Conservation (phyloP, 1,284 basidiomycete genomes). For the Apiotrichum montevideense region DNA sequence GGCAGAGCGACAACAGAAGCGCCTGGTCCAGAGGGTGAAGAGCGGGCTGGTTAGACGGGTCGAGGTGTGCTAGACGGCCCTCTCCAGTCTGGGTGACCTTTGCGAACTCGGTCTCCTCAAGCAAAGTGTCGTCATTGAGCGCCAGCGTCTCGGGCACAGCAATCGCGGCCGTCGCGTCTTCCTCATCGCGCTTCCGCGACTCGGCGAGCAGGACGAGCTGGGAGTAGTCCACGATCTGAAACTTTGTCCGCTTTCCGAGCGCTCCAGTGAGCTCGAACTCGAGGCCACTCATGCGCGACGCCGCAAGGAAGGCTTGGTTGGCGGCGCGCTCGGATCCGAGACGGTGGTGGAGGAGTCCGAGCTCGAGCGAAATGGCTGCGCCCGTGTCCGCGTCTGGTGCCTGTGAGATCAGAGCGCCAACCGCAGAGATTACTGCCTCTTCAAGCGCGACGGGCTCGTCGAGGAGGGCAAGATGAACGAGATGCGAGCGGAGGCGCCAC, state of each 20-base stretch:
- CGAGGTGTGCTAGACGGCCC: conserved; percentile 56
- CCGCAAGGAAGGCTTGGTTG: conserved; percentile 69
- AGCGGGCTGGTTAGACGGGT: conserved; percentile 76
- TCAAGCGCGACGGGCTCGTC: conserved; percentile 73
- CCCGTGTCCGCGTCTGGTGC: conserved; percentile 52
- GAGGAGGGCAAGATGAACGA: conserved; percentile 74
- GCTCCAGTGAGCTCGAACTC: conserved; percentile 90
- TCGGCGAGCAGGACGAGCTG: conserved; percentile 93
- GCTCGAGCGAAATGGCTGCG: conserved; percentile 68
- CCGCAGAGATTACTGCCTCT: conserved; percentile 50
- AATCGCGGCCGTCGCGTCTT: conserved; percentile 16
- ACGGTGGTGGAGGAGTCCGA: conserved; percentile 71
- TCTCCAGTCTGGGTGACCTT: conserved; percentile 26
- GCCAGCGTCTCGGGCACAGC: conserved; percentile 68
- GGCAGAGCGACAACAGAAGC: conserved; percentile 78
- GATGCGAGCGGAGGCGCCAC: conserved; percentile 73
- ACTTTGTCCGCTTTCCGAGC: conserved; percentile 89
- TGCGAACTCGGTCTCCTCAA: conserved; percentile 90
- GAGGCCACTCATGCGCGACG: conserved; percentile 69
- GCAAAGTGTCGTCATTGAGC: conserved; percentile 92
- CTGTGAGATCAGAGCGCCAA: conserved; percentile 52
- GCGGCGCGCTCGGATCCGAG: conserved; percentile 68
- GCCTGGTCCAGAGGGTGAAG: conserved; percentile 87
- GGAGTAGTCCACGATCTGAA: conserved; percentile 75
- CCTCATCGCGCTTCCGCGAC: conserved; percentile 56